Conservation (phyloP, 306 rosid species). For the Delonix regia region DNA sequence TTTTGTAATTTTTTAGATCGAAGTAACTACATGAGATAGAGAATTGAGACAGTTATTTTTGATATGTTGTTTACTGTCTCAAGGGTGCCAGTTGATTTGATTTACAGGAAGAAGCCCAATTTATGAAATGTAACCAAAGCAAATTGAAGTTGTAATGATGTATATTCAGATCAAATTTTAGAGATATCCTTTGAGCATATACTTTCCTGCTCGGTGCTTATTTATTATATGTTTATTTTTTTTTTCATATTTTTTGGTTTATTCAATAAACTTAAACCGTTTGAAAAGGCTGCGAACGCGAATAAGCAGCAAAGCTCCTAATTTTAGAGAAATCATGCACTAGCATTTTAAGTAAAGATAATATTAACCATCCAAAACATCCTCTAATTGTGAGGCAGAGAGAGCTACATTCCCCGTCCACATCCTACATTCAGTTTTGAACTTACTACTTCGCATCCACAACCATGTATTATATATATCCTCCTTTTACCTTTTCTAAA, state of each 20-base stretch:
- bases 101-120: not conserved
- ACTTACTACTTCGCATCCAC: not conserved
- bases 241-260: not conserved
- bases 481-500: not conserved
- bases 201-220: not conserved
- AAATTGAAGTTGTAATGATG: slow-evolving; percentile 27
- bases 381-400: not conserved
- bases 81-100: slow-evolving; percentile 7
- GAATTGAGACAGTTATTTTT: slow-evolving; percentile 30
- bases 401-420: not conserved
- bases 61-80: slow-evolving; percentile 29
- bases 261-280: not conserved
- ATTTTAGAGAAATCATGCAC: not conserved
- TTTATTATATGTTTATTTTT: not conserved
- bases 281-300: not conserved
- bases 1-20: slow-evolving; percentile 10
- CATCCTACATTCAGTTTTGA: not conserved
- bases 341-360: not conserved
- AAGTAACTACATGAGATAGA: not conserved
- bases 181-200: not conserved
- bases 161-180: not conserved
- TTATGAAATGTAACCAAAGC: not conserved
- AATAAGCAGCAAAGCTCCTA: not conserved
- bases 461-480: slow-evolving; percentile 3
- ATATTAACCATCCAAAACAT: slow-evolving; percentile 15